These are phyloP conservation scores for Penicillium frequentans DNA, from an alignment of 2,329 filamentous ascomycete species.

Conservation along the genomic window DNA sequence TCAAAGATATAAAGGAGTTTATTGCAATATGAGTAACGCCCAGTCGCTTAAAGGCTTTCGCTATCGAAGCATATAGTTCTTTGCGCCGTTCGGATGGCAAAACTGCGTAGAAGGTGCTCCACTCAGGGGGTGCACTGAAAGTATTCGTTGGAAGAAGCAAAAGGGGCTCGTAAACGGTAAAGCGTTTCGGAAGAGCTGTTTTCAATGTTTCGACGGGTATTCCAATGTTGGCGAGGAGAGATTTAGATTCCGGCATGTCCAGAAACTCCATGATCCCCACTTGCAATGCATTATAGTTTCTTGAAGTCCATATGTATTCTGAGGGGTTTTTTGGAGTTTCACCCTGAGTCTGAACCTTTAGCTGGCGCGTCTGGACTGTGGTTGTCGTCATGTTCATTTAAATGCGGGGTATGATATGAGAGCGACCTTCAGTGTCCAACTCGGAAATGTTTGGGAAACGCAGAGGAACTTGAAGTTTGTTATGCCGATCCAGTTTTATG, in stretches of 20 bases:
- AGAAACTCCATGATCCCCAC: constrained; percentile 25
- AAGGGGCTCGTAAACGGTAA: constrained; percentile 58
- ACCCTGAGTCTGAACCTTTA: neutral
- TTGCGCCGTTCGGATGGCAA: constrained; percentile 31
- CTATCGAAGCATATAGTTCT: constrained; percentile 45
- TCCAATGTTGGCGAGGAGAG: constrained; percentile 12
- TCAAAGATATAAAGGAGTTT: constrained; percentile 56
- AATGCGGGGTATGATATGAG: neutral
- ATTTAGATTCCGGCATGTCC: constrained; percentile 18
- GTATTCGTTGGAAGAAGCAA: constrained; percentile 56
- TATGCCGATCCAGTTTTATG: no score
- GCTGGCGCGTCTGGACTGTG: neutral
- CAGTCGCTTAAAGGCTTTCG: constrained; percentile 36
- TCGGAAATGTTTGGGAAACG: neutral
- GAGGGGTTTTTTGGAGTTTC: neutral
- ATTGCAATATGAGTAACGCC: constrained; percentile 57
- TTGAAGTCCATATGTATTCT: neutral
- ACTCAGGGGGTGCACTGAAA: constrained; percentile 35
- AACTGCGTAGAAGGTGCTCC: constrained; percentile 28
- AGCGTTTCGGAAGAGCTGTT: constrained; percentile 43
- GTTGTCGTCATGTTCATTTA: neutral
- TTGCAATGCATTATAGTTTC: neutral
- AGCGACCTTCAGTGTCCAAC: neutral
- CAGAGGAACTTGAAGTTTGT: neutral
- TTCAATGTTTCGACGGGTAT: constrained; percentile 16